Evolutionary conservation across 2,329 filamentous ascomycete species (phyloP), one percentile per base, ranked within the genome.

Genomic region (Colletotrichum falcatum): DNA sequence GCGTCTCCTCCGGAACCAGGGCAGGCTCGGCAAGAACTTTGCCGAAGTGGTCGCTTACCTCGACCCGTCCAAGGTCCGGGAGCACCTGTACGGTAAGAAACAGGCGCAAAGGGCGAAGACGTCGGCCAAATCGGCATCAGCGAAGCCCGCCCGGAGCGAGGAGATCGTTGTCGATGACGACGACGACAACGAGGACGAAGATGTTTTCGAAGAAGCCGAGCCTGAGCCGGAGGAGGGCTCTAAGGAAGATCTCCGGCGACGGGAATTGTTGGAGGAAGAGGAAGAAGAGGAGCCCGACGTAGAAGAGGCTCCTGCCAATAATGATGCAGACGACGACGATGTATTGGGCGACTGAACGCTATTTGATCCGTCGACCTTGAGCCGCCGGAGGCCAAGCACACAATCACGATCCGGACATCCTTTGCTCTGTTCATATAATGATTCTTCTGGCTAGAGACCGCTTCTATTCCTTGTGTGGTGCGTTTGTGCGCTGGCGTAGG

Each of bases 1-100:
- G 75, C 88, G 94, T 26, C 84, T 99, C 28, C 86, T 92, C 75
- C 87, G 93, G 74, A 98, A 99, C 81, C 92, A 92, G 77, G 84
- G 83, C n/a, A 90, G 89, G 77, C 86, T 99, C 3, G 96, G 96
- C 2, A 84, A 88, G 55, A 98, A 96, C 78, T 97, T 93, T 85
- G 93, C 92, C 77, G 94, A 96, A 75, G 90, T 98, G 8, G 84
- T 97, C 5, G 88, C 89, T 11, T 96, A 92, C 79, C 84, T 98
- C 5, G 94, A 97, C 76, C 89, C 92, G 67, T 85, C 86, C 59
- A 90, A 91, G 76, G 80, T 88, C 53, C 85, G 85, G 74, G 83
- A 84, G 61, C 73, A 81, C 67, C 79, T 80, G 62, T 74, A 74
- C 64, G 63, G 71, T 3, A 78, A 78, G 73, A 79, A 77, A 77